Evolutionary conservation across 495 filamentous ascomycete genomes (phyloP).

Genomic region (Viridothelium virens): DNA sequence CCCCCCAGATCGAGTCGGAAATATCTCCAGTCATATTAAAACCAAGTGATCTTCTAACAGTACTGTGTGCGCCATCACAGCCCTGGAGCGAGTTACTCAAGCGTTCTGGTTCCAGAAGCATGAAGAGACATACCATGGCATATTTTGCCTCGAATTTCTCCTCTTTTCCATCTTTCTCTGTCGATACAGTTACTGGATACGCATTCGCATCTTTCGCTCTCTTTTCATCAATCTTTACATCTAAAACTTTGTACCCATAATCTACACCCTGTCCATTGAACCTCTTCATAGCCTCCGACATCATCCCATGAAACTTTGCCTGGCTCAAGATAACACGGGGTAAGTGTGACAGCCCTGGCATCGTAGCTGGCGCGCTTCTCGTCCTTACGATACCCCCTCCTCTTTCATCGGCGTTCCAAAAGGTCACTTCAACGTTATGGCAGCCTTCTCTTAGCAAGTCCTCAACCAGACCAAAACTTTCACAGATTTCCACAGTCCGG

Average conservation of each 20-base stretch:
- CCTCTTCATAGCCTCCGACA: constrained; percentile 29
- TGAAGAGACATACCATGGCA: constrained; percentile 44
- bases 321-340: constrained; percentile 75
- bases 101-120: background rate
- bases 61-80: constrained; percentile 72
- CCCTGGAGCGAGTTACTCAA: constrained; percentile 40
- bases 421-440: constrained; percentile 54
- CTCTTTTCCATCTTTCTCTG: constrained; percentile 45
- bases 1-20: constrained; percentile 69
- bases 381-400: constrained; percentile 48
- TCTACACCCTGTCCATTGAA: constrained; percentile 13
- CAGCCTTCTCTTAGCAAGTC: constrained; percentile 64
- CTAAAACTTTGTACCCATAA: constrained; percentile 12
- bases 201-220: background rate
- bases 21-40: constrained; percentile 67
- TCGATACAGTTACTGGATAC: constrained; percentile 44
- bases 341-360: constrained; percentile 55
- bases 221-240: constrained; percentile 20
- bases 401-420: constrained; percentile 34
- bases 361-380: constrained; percentile 52
- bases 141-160: constrained; percentile 59
- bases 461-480: constrained; percentile 66
- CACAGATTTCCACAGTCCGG: constrained; percentile 73
- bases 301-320: constrained; percentile 42
- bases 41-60: constrained; percentile 57